Percentiles rank a stretch among this genome's conserved stretches.
phyloP scores from a whole-genome alignment of 1,284 basidiomycete species.

The Phellinidium pouzarii region DNA sequence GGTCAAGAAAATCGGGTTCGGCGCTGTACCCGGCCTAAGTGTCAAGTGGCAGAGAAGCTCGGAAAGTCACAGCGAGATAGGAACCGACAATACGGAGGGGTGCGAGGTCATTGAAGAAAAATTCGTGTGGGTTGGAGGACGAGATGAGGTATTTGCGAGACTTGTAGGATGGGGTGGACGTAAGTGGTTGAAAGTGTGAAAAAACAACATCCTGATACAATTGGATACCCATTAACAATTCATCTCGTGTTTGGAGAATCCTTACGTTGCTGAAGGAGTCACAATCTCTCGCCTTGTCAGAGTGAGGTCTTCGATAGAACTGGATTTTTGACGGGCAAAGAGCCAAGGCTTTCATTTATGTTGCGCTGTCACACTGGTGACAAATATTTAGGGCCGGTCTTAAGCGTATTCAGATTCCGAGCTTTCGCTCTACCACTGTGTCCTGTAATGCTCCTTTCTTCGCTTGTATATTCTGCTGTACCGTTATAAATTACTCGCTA shows the following conservation, averaged over 20 bases:
- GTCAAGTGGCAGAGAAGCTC: constrained; percentile 35
- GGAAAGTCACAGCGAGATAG: neutral
- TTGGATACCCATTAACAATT: too few relatives aligned
- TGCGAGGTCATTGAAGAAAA: constrained; percentile 40
- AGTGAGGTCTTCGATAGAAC: too few relatives aligned
- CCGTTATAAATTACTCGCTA: neutral
- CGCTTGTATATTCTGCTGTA: neutral
- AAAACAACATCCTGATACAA: neutral
- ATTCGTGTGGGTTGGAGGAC: constrained; percentile 52
- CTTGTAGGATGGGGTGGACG: constrained; percentile 46
- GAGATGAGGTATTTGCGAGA: constrained; percentile 61
- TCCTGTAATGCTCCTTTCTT: neutral
- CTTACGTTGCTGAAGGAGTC: too few relatives aligned
- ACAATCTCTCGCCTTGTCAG: too few relatives aligned
- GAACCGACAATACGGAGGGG: constrained; percentile 4
- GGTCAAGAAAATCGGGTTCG: constrained; percentile 46
- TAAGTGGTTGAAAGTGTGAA: constrained; percentile 21
- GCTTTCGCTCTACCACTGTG: neutral
- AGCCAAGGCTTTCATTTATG: too few relatives aligned
- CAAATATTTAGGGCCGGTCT: constrained; percentile 2
- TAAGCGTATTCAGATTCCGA: neutral
- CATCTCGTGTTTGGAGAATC: too few relatives aligned
- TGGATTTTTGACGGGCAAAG: too few relatives aligned
- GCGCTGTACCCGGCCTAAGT: constrained; percentile 45
- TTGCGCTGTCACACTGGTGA: neutral